phyloP scores from a whole-genome alignment of 257 asterid species.

The Eucommia ulmoides region DNA sequence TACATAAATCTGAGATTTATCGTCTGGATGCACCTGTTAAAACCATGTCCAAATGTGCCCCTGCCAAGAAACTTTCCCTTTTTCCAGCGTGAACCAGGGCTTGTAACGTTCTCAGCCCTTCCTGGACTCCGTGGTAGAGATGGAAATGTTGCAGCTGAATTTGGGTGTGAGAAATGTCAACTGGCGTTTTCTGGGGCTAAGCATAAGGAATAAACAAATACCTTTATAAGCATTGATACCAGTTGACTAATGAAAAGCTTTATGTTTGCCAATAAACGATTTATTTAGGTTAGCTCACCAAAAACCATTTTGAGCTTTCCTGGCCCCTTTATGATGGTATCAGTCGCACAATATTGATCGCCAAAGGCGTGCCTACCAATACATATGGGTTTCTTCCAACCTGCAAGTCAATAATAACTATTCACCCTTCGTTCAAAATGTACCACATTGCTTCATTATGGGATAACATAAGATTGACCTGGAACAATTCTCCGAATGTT shows the following conservation, averaged over 20 bases:
- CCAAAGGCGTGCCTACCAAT: constrained; percentile 96
- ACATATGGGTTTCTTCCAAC: constrained; percentile 92
- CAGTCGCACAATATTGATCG: constrained; percentile 90
- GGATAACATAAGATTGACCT: no score
- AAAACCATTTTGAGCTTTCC: constrained; percentile 90
- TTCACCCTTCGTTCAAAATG: no score
- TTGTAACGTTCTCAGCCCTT: not conserved
- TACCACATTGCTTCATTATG: no score
- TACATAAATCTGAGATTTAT: no score
- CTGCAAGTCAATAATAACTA: constrained; percentile 29
- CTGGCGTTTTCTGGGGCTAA: no score
- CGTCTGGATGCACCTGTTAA: no score
- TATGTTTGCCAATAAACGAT: not conserved
- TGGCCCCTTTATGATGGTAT: constrained; percentile 54
- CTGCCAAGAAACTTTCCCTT: constrained; percentile 55
- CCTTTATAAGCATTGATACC: no score
- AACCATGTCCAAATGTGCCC: constrained; percentile 66
- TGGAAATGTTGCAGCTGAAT: not conserved
- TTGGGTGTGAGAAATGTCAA: not conserved
- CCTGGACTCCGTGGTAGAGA: not conserved
- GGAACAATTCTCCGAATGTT: no score
- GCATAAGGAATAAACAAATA: no score
- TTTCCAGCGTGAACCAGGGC: constrained; percentile 26
- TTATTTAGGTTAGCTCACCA: constrained; percentile 33
- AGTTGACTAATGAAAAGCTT: not conserved